These are phyloP conservation scores for Tricholomella constricta DNA, from an alignment of 768 basidiomycete species.

Conservation along the genomic window DNA sequence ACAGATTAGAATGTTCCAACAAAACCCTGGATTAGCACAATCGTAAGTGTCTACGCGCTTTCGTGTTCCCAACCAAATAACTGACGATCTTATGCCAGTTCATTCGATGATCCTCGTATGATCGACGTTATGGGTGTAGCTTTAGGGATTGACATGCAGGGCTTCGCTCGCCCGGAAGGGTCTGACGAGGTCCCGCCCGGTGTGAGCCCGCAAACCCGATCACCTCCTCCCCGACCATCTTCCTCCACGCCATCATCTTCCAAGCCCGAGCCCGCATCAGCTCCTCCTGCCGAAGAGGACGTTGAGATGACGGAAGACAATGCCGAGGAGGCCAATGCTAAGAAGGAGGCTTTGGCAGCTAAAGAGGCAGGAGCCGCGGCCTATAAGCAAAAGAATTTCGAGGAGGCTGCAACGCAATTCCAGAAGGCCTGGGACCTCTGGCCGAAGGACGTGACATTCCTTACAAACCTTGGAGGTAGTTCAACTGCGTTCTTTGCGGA, in stretches of 20 bases:
- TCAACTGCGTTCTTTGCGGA: constrained; percentile 2
- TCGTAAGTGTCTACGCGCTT: constrained; percentile 36
- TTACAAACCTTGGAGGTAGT: constrained; percentile 87
- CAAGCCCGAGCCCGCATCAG: constrained; percentile 38
- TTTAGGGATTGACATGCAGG: constrained; percentile 93
- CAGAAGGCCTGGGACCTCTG: constrained; percentile 89
- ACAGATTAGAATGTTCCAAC: constrained; percentile 67
- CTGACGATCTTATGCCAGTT: constrained; percentile 34
- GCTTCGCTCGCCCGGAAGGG: constrained; percentile 81
- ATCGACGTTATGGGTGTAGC: constrained; percentile 90
- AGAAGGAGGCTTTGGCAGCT: constrained; percentile 75
- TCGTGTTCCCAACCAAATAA: neutral
- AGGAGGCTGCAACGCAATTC: constrained; percentile 74
- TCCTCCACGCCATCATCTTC: constrained; percentile 50
- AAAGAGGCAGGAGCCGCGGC: constrained; percentile 79
- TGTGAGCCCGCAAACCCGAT: constrained; percentile 28
- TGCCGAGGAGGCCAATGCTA: constrained; percentile 68
- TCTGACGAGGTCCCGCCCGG: constrained; percentile 78
- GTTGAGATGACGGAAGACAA: constrained; percentile 71
- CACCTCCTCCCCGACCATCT: constrained; percentile 41
- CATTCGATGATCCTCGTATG: constrained; percentile 86
- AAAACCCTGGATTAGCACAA: constrained; percentile 66
- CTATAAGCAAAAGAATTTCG: constrained; percentile 87
- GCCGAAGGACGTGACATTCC: constrained; percentile 92
- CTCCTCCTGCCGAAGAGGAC: constrained; percentile 52